Percentiles rank a stretch among this genome's conserved stretches.
These are phyloP conservation scores for Ajuga chamaepitys DNA, from an alignment of 257 asterid species.

Conservation along the genomic window DNA sequence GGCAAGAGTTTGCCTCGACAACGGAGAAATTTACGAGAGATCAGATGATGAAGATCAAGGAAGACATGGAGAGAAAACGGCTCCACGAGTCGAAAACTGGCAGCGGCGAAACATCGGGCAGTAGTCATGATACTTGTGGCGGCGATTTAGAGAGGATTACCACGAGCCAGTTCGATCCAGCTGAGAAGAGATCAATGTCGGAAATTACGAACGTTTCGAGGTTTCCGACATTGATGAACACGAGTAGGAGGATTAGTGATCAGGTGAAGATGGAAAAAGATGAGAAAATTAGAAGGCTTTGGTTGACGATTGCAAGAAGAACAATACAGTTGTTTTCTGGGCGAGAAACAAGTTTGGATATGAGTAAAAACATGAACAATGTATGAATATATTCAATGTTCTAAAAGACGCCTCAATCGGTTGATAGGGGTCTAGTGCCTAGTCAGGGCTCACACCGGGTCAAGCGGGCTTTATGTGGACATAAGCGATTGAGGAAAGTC, in stretches of 20 bases:
- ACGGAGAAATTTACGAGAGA: constrained; percentile 6
- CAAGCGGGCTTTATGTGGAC: no score
- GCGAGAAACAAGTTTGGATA: constrained; percentile 19
- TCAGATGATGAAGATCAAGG: constrained; percentile 31
- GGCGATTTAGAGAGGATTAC: constrained; percentile 8
- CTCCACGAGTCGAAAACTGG: constrained; percentile 23
- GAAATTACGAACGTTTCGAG: constrained; percentile 43
- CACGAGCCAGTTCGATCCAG: constrained; percentile 12
- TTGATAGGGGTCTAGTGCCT: no score
- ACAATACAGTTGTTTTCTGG: constrained; percentile 33
- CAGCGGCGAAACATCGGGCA: not conserved
- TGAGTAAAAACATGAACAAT: not conserved
- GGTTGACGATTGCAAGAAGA: constrained; percentile 42
- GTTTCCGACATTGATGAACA: constrained; percentile 15
- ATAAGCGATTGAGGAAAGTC: no score
- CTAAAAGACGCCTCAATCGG: not conserved
- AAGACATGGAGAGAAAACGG: constrained; percentile 28
- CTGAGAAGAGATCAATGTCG: constrained; percentile 45
- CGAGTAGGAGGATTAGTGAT: constrained; percentile 15
- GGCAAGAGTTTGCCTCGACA: constrained; percentile 15
- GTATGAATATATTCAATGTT: no score
- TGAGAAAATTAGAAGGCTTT: constrained; percentile 26
- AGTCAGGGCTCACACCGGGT: no score
- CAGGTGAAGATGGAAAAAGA: constrained; percentile 1
- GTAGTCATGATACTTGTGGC: not conserved